A percentile compares a stretch with the other conserved stretches of the same genome.
phyloP scores from a whole-genome alignment of 805 yeast species.

The Lachancea mirantina region DNA sequence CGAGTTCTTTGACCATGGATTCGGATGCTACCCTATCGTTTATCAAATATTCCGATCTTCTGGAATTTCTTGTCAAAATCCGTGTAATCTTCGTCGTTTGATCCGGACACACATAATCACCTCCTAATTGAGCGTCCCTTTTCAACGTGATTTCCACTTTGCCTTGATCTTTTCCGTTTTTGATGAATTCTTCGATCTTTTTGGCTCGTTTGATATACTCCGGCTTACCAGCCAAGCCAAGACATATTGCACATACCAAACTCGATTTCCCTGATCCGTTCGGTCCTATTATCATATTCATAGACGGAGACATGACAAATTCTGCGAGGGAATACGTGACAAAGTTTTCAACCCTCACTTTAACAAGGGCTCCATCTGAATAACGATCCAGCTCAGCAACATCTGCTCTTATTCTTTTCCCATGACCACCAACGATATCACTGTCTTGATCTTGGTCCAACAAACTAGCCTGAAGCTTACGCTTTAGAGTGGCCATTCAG shows the following conservation, averaged over 20 bases:
- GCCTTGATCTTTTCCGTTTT: slow-evolving; percentile 45
- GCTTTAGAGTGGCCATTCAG: too few relatives aligned
- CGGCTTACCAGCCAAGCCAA: slow-evolving; percentile 78
- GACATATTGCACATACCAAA: slow-evolving; percentile 83
- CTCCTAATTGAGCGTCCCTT: slow-evolving; percentile 21
- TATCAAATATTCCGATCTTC: slow-evolving; percentile 46
- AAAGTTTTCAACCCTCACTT: slow-evolving; percentile 53
- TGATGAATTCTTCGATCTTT: slow-evolving; percentile 60
- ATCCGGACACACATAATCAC: slow-evolving; percentile 18
- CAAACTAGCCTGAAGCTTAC: too few relatives aligned
- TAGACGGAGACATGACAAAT: slow-evolving; percentile 69
- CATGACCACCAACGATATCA: too few relatives aligned
- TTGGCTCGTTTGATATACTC: slow-evolving; percentile 64
- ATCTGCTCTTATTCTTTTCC: too few relatives aligned
- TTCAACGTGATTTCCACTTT: slow-evolving; percentile 33
- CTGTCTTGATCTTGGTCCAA: too few relatives aligned
- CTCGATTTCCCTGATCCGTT: slow-evolving; percentile 96
- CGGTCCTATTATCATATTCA: slow-evolving; percentile 92
- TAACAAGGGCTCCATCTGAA: slow-evolving; percentile 45
- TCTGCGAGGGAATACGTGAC: slow-evolving; percentile 65
- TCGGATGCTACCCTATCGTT: slow-evolving; percentile 40
- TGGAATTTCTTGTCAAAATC: slow-evolving; percentile 35
- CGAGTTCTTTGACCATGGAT: slow-evolving; percentile 36
- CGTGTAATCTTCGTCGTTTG: slow-evolving; percentile 37
- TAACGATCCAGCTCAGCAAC: too few relatives aligned